A percentile compares a stretch with the other conserved stretches of the same genome.
Conservation (phyloP, 2,329 filamentous ascomycete genomes). For the Blastomyces gilchristii region DNA sequence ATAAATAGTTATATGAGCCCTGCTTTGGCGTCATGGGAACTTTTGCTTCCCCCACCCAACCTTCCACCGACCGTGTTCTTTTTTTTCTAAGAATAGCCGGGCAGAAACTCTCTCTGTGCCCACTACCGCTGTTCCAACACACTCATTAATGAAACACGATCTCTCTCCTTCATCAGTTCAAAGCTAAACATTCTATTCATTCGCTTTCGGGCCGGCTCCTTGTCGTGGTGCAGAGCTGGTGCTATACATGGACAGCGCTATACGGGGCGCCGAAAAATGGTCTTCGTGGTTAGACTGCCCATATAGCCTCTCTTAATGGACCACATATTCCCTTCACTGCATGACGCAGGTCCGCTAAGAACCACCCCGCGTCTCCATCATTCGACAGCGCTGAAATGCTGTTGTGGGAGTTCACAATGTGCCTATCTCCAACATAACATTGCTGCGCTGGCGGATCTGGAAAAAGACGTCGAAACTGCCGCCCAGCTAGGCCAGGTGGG, state of each 20-base stretch:
- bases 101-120: not conserved
- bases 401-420: slow-evolving; percentile 74
- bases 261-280: slow-evolving; percentile 6
- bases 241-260: not conserved
- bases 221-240: slow-evolving; percentile 4
- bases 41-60: not conserved
- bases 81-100: not conserved
- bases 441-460: slow-evolving; percentile 64
- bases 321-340: slow-evolving; percentile 5
- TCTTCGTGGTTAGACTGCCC: not conserved
- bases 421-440: slow-evolving; percentile 72
- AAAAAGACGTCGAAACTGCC: slow-evolving; percentile 77
- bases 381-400: slow-evolving; percentile 47
- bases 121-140: not conserved
- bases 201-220: not conserved
- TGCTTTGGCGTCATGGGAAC: slow-evolving; percentile 1
- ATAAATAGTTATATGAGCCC: not conserved
- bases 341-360: slow-evolving; percentile 2
- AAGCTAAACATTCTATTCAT: not conserved
- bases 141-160: not conserved
- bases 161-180: not conserved
- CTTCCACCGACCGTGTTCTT: not conserved
- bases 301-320: slow-evolving; percentile 5
- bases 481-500: slow-evolving; percentile 60
- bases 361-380: slow-evolving; percentile 6